Evolutionary conservation across 2,329 filamentous ascomycete species (phyloP), one percentile per base, ranked within the genome.

Genomic region (Corynespora cassiicola): DNA sequence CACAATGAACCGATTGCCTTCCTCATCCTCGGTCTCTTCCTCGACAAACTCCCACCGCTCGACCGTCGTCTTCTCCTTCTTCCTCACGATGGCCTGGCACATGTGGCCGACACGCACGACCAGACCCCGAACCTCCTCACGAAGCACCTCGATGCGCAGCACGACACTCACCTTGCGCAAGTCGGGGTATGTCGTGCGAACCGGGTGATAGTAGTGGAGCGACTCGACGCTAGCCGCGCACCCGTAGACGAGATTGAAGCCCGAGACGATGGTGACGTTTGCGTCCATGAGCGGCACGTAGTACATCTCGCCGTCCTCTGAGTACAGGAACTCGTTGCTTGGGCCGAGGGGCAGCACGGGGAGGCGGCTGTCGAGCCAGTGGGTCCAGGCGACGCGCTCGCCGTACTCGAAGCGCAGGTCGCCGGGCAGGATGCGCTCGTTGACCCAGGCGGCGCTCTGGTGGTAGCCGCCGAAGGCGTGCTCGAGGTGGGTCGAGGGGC

Each of bases 281-380:
- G n/a, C n/a, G n/a, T n/a, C n/a, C n/a, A n/a, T n/a, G n/a, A n/a
- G n/a, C n/a, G n/a, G n/a, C n/a, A n/a, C n/a, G n/a, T n/a, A n/a
- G n/a, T 33, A 17, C 31, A 15, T 21, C 17, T 20, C 19, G 15
- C 26, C 7, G 8, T 14, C 8, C 14, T 15, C 22, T 9, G 8
- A 24, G 7, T 14, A 20, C 19, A 12, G 15, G 14, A 23, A 9
- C n/a, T 11, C 15, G 18, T 4, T 20, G 4, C 15, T 3, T 22
- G 14, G 35, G 29, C 65, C 60, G 40, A 59, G 10, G 12, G 20
- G 19, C 19, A 10, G 31, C 12, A 52, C 46, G 0, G 52, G 34
- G 3, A 65, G 70, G 28, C 77, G 76, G 10, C 75, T 80, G 59
- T 85, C 80, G 22, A 87, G 69, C 76, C 79, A 80, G 61, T 87